Base-by-base conservation (phyloP, 2,329 filamentous ascomycete species). In the Achaetomium macrosporum region DNA sequence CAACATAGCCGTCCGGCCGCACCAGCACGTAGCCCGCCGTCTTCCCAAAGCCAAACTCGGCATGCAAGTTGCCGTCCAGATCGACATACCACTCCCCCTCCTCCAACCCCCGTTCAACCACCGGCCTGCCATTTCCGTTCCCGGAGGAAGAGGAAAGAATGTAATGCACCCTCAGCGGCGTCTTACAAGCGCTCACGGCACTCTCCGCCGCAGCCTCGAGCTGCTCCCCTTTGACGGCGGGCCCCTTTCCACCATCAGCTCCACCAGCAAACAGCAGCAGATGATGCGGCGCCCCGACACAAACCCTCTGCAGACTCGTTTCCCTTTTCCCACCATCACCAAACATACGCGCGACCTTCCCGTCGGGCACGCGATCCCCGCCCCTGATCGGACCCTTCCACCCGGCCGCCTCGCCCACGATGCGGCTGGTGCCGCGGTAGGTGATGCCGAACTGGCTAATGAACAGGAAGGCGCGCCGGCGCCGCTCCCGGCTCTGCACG, bases 291-390 rank as follows among this genome's bases (percentile, higher is more conserved):
- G 54, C 50, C 2, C 65, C 65, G 2, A 49, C 61, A 30, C 59
- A 65, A 6, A 70, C 41, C 15, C 53, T 57, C 36, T 65, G 59
- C 12, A 71, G 25, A n/a, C 54, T 62, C 33, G 46, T 56, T 46
- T 58, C 17, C 47, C 15, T 50, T 50, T 10, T 47, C 53, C 9
- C 54, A 1, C 36, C 47, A 11, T n/a, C 29, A 10, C 11, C 29
- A 33, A 2, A 16, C 43, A 36, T 17, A 40, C 54, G 12, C 41
- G 37, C 20, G 1, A 71, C 29, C 45, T 55, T 58, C 4, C 69
- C 70, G 52, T 76, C 72, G 0, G 71, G 71, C 4, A 74, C 65
- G 13, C 77, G 70, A 58, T 77, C 73, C 1, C 77, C 77, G 31
- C 75, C 74, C 41, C 68, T 66, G 2, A 79, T 57, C 0, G 58